A percentile compares a stretch with the other conserved stretches of the same genome.
These are phyloP conservation scores for Aspergillus floridensis DNA, from an alignment of 2,329 filamentous ascomycete genomes.

Conservation along the genomic window DNA sequence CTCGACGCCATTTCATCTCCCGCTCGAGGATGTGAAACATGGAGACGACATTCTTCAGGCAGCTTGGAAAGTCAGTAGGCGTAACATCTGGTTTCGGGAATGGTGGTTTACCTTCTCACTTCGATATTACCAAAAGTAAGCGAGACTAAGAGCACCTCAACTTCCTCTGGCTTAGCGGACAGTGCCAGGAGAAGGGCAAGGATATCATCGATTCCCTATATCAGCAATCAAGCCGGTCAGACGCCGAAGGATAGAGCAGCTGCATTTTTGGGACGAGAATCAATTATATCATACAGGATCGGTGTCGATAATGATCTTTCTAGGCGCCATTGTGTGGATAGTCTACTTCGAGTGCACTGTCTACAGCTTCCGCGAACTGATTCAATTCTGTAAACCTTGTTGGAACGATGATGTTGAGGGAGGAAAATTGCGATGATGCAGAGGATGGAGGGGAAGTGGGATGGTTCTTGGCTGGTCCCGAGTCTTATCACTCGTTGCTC, in stretches of 20 bases:
- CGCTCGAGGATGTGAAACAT: conserved; percentile 90
- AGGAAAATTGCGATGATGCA: background rate
- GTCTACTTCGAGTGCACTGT: background rate
- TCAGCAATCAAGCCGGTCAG: background rate
- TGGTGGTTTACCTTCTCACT: conserved; percentile 63
- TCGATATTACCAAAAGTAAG: conserved; percentile 94
- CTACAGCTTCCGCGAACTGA: background rate
- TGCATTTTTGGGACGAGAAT: background rate
- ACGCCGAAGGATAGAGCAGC: background rate
- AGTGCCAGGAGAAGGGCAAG: conserved; percentile 85
- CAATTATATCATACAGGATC: conserved; percentile 66
- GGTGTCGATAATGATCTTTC: conserved; percentile 88
- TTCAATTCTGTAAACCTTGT: background rate
- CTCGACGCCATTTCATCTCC: conserved; percentile 78
- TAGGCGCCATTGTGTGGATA: conserved; percentile 7
- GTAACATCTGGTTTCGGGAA: background rate
- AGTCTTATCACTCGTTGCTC: conserved; percentile 13
- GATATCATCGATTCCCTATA: conserved; percentile 78
- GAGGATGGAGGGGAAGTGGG: conserved; percentile 14
- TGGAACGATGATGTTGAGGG: background rate
- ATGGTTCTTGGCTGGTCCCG: conserved; percentile 16
- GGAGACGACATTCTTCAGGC: conserved; percentile 81
- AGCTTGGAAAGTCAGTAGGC: conserved; percentile 51
- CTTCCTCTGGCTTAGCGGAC: conserved; percentile 74
- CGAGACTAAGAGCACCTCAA: conserved; percentile 81